Evolutionary conservation across 345 rosid species (phyloP).

Genomic region (Reutealis trisperma): DNA sequence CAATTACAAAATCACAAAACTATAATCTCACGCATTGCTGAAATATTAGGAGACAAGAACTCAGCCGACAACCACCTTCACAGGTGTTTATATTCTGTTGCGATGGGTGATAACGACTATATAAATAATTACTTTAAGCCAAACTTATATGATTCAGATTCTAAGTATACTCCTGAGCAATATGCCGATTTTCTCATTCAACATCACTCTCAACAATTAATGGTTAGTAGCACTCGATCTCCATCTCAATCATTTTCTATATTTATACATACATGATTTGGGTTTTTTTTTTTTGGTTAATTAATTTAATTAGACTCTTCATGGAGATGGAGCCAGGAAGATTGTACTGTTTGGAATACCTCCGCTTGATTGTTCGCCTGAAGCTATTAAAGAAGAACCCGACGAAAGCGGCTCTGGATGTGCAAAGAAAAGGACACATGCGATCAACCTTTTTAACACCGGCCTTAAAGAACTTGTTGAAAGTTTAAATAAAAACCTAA

Average conservation of each 20-base stretch:
- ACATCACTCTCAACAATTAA: slow-evolving; percentile 20
- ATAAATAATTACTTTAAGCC: slow-evolving; percentile 17
- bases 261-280: too few species aligned
- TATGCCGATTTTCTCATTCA: slow-evolving; percentile 30
- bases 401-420: slow-evolving; percentile 35
- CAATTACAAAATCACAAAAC: slow-evolving; percentile 13
- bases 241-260: not conserved
- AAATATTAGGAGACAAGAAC: not conserved
- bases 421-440: slow-evolving; percentile 25
- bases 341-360: slow-evolving; percentile 42
- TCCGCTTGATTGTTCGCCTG: slow-evolving; percentile 43
- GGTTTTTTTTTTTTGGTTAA: not conserved
- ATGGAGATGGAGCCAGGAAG: slow-evolving; percentile 37
- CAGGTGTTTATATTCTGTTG: slow-evolving; percentile 23
- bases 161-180: slow-evolving; percentile 17
- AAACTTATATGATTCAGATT: not conserved
- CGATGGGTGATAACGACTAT: slow-evolving; percentile 20
- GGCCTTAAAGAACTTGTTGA: slow-evolving; percentile 33
- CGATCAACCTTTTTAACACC: slow-evolving; percentile 34
- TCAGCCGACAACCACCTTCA: not conserved
- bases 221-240: not conserved
- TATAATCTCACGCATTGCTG: not conserved
- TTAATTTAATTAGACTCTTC: slow-evolving; percentile 3
- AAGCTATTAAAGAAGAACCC: slow-evolving; percentile 3
- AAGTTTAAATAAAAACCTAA: slow-evolving; percentile 27